phyloP scores from a whole-genome alignment of 2,329 filamentous ascomycete genomes.

The Fusarium duplospermum region DNA sequence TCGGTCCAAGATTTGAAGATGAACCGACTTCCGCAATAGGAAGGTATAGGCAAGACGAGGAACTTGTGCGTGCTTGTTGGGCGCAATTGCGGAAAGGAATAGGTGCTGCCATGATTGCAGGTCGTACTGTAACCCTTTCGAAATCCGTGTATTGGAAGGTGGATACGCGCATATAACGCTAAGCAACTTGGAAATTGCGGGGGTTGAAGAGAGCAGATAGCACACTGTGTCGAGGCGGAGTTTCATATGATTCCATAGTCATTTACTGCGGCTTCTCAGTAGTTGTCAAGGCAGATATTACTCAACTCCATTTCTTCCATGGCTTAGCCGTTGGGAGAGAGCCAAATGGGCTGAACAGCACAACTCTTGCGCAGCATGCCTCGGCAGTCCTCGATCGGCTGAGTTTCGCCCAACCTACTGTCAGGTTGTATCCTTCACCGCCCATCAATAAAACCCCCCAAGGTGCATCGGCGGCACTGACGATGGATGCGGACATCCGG shows the following conservation, averaged over 20 bases:
- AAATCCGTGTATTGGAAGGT: not conserved
- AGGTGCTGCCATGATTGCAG: constrained; percentile 12
- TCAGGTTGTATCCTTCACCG: not conserved
- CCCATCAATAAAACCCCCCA: not conserved
- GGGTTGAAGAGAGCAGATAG: not conserved
- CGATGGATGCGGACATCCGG: not conserved
- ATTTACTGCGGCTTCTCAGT: not conserved
- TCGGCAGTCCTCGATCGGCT: not conserved
- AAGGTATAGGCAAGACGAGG: constrained; percentile 25
- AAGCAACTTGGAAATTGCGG: not conserved
- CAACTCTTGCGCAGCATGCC: not conserved
- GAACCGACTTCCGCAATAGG: constrained; percentile 11
- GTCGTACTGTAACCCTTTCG: not conserved
- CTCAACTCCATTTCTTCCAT: not conserved
- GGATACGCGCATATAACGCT: not conserved
- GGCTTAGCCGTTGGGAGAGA: not conserved
- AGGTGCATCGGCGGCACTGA: not conserved
- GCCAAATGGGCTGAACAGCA: not conserved
- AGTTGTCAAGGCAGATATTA: constrained; percentile 1
- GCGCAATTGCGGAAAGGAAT: not conserved
- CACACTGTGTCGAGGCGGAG: not conserved
- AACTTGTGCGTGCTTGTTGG: not conserved
- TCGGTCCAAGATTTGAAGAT: not conserved
- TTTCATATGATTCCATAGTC: not conserved
- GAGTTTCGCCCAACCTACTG: not conserved